Evolutionary conservation across 2,329 filamentous ascomycete species (phyloP).

Genomic region (Exophiala sideris): DNA sequence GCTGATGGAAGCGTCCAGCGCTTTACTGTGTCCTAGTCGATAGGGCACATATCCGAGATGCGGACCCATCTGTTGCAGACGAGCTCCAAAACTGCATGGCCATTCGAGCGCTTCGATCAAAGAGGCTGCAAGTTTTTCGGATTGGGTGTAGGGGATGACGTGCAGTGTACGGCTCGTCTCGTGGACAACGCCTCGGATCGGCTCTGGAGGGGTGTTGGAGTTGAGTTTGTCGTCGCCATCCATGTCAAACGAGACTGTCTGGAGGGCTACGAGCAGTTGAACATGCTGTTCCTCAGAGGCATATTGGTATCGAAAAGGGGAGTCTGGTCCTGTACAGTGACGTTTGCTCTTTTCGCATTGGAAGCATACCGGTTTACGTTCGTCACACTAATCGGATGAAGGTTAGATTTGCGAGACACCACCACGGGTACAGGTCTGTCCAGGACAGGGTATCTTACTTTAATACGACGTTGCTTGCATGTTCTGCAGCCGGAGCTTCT

Average conservation of each 20-base stretch:
- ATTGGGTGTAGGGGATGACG: not conserved
- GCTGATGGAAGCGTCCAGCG: slow-evolving; percentile 7
- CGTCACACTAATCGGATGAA: slow-evolving; percentile 5
- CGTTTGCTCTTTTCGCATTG: slow-evolving; percentile 13
- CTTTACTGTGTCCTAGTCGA: slow-evolving; percentile 3
- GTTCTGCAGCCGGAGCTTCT: slow-evolving; percentile 1
- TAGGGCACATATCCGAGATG: not conserved
- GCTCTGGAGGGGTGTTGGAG: not conserved
- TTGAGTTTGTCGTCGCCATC: not conserved
- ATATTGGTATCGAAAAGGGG: slow-evolving; percentile 9
- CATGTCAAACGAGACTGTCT: not conserved
- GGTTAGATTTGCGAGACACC: slow-evolving; percentile 4
- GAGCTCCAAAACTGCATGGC: slow-evolving; percentile 1
- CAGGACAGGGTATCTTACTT: not conserved
- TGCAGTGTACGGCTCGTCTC: not conserved
- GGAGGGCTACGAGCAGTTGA: slow-evolving; percentile 4
- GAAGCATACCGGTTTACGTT: slow-evolving; percentile 4
- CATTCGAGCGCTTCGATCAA: slow-evolving; percentile 1
- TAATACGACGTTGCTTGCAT: slow-evolving; percentile 9
- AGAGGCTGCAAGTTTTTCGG: not conserved
- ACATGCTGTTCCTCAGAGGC: slow-evolving; percentile 3
- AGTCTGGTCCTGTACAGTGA: slow-evolving; percentile 10
- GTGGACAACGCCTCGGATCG: not conserved
- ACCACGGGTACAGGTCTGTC: not conserved
- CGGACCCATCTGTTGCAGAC: slow-evolving; percentile 6